Evolutionary conservation across 164 flowering plant species (phyloP).

Genomic region (Stephania japonica): DNA sequence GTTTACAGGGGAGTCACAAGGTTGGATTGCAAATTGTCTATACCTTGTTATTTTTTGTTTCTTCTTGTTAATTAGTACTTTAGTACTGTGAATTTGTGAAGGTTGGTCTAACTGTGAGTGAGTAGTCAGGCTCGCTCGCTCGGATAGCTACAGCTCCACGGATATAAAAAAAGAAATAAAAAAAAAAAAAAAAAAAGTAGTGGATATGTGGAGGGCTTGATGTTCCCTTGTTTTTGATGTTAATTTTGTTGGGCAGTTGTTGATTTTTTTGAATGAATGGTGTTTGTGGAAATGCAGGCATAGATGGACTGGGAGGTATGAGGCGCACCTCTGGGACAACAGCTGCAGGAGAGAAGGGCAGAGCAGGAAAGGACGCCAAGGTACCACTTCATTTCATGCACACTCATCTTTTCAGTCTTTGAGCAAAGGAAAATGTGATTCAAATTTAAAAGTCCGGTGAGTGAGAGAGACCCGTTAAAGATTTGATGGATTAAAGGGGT

Average conservation of each 20-base stretch:
- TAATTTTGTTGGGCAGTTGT: not conserved
- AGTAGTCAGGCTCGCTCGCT: no score
- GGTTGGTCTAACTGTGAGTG: no score
- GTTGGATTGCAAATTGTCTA: conserved; percentile 27
- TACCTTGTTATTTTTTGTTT: no score
- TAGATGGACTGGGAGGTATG: conserved; percentile 91
- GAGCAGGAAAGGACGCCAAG: conserved; percentile 94
- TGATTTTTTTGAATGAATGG: not conserved
- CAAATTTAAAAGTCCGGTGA: not conserved
- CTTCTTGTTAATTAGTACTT: no score
- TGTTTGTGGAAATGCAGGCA: conserved; percentile 38
- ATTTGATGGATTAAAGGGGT: not conserved
- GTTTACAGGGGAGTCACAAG: conserved; percentile 91
- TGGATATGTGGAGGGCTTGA: no score
- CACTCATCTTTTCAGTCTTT: no score
- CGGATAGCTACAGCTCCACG: no score
- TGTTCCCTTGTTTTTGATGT: not conserved
- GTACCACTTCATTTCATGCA: conserved; percentile 23
- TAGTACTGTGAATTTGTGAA: no score
- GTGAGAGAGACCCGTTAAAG: not conserved
- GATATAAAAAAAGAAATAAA: no score
- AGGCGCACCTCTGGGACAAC: conserved; percentile 98
- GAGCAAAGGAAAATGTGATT: no score
- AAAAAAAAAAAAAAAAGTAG: no score
- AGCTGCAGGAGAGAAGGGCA: conserved; percentile 96